These are phyloP conservation scores for Metschnikowia corniflorae DNA, from an alignment of 805 yeast genomes.

Conservation along the genomic window DNA sequence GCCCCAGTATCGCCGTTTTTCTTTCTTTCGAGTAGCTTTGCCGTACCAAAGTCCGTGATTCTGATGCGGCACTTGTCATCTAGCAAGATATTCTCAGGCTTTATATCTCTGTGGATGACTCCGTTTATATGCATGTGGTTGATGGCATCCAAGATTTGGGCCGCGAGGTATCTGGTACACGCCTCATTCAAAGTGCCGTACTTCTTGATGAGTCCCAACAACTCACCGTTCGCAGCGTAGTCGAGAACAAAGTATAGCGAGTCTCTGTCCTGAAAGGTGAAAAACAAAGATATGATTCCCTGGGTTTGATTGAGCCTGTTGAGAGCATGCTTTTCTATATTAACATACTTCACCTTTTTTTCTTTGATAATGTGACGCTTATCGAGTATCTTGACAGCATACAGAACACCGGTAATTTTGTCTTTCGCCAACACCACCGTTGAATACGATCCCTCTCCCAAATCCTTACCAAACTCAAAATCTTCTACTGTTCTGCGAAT, in stretches of 20 bases:
- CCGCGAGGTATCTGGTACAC: constrained; percentile 62
- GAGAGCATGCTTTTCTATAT: constrained; percentile 76
- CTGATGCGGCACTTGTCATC: constrained; percentile 59
- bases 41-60: constrained; percentile 84
- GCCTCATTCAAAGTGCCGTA: constrained; percentile 70
- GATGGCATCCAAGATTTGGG: constrained; percentile 72
- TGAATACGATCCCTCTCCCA: constrained; percentile 46
- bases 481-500: constrained; percentile 38
- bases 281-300: constrained; percentile 66
- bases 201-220: constrained; percentile 62
- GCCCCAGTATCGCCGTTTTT: constrained; percentile 32
- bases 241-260: constrained; percentile 73
- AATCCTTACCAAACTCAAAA: constrained; percentile 38
- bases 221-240: constrained; percentile 77
- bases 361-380: constrained; percentile 76
- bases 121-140: constrained; percentile 72
- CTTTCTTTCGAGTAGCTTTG: constrained; percentile 59
- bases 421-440: constrained; percentile 46
- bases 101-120: constrained; percentile 75
- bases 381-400: constrained; percentile 74
- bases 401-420: constrained; percentile 51
- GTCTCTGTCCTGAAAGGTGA: constrained; percentile 75
- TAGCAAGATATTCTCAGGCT: constrained; percentile 76
- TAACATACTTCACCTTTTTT: constrained; percentile 80
- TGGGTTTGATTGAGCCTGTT: constrained; percentile 59